These are phyloP conservation scores for Xylariaceae sp. DNA, from an alignment of 2,329 filamentous ascomycete genomes.

Conservation along the genomic window DNA sequence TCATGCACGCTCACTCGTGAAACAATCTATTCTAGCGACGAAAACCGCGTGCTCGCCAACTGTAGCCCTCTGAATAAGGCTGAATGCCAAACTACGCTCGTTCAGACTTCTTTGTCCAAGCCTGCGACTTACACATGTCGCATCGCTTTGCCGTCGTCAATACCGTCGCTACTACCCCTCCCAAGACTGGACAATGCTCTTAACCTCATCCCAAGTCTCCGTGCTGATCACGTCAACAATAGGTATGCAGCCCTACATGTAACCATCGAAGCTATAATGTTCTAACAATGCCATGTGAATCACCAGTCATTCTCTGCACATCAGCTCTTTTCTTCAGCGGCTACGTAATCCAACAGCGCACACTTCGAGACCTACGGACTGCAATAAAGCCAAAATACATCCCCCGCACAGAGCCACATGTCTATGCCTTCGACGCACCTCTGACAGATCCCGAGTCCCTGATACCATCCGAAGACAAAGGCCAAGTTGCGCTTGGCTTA, in stretches of 20 bases:
- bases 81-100: too few relatives aligned
- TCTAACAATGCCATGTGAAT: neutral
- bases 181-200: constrained; percentile 41
- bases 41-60: too few relatives aligned
- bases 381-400: constrained; percentile 56
- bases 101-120: too few relatives aligned
- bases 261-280: constrained; percentile 19
- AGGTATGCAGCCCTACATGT: constrained; percentile 38
- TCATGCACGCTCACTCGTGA: too few relatives aligned
- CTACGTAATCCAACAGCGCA: constrained; percentile 83
- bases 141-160: too few relatives aligned
- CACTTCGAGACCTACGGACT: constrained; percentile 69
- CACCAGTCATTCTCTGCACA: constrained; percentile 70
- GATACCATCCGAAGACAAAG: constrained; percentile 45
- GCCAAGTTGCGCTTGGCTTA: constrained; percentile 32
- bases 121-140: too few relatives aligned
- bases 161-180: neutral
- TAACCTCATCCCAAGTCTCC: constrained; percentile 68
- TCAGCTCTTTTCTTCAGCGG: constrained; percentile 80
- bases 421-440: constrained; percentile 29
- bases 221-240: constrained; percentile 60
- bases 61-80: too few relatives aligned
- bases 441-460: constrained; percentile 33
- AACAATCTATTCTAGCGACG: too few relatives aligned
- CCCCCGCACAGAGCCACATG: constrained; percentile 43